These are phyloP conservation scores for Psilocybe cubensis DNA, from an alignment of 768 basidiomycete species.

Conservation along the genomic window DNA sequence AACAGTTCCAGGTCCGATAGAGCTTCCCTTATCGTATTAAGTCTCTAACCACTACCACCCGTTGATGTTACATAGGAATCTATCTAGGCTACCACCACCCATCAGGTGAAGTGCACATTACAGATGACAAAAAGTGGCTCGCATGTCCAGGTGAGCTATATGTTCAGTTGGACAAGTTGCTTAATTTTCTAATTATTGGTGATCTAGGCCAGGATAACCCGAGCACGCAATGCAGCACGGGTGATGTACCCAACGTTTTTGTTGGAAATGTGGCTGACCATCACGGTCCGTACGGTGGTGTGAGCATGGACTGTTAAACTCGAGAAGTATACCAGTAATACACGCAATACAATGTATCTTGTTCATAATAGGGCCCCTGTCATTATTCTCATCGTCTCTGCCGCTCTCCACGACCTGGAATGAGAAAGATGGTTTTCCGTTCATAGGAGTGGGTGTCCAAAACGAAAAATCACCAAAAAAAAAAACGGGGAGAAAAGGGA, in stretches of 20 bases:
- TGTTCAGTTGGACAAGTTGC: background rate
- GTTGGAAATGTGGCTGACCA: slow-evolving; percentile 53
- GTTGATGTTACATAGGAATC: slow-evolving; percentile 32
- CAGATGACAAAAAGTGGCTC: slow-evolving; percentile 51
- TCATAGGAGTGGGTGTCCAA: no score
- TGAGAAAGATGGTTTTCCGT: no score
- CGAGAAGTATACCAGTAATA: no score
- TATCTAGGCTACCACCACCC: slow-evolving; percentile 49
- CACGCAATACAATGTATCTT: no score
- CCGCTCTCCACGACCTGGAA: no score
- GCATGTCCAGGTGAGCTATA: slow-evolving; percentile 52
- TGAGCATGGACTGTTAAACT: slow-evolving; percentile 25
- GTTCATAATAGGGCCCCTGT: no score
- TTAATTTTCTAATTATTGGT: background rate
- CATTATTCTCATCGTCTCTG: no score
- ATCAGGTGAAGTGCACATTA: slow-evolving; percentile 56
- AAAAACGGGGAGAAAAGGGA: no score
- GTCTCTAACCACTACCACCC: no score
- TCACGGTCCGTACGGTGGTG: slow-evolving; percentile 22
- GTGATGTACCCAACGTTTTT: slow-evolving; percentile 55
- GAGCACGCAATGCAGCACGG: slow-evolving; percentile 53
- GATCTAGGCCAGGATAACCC: slow-evolving; percentile 35
- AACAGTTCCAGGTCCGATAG: slow-evolving; percentile 43
- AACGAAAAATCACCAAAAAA: no score
- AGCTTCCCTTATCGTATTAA: background rate